Percentiles rank a stretch among this genome's conserved stretches.
phyloP scores from a whole-genome alignment of 495 filamentous ascomycete genomes.

The Talaromyces proteolyticus region DNA sequence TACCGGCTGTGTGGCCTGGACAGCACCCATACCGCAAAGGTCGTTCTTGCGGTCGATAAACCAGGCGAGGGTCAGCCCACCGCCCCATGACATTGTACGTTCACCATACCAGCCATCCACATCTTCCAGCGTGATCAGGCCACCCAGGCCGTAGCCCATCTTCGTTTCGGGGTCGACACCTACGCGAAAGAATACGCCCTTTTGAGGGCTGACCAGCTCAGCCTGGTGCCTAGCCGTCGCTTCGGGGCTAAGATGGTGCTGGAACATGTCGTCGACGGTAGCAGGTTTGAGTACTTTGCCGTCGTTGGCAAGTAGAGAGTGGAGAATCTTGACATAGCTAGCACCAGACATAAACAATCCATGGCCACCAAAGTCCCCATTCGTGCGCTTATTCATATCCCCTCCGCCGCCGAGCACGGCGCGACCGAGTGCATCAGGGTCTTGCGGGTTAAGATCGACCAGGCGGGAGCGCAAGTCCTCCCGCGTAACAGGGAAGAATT shows the following conservation, averaged over 20 bases:
- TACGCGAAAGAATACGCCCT: constrained; percentile 19
- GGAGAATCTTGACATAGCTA: constrained; percentile 46
- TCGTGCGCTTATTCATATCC: constrained; percentile 15
- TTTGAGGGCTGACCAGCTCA: constrained; percentile 15
- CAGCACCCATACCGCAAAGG: constrained; percentile 34
- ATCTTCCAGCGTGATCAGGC: constrained; percentile 20
- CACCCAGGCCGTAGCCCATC: constrained; percentile 20
- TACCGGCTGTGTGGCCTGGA: constrained; percentile 29
- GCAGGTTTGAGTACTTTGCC: constrained; percentile 32
- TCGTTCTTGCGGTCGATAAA: constrained; percentile 43
- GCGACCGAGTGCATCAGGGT: constrained; percentile 15
- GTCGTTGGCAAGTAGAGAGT: constrained; percentile 38
- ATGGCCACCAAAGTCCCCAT: constrained; percentile 44
- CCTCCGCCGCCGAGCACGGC: constrained; percentile 19
- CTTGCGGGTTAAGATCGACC: constrained; percentile 25
- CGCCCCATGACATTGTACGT: constrained; percentile 34
- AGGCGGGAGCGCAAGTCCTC: constrained; percentile 28
- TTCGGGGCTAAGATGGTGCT: constrained; percentile 32
- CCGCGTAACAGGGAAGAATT: constrained; percentile 29
- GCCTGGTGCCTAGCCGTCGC: constrained; percentile 12
- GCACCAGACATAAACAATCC: constrained; percentile 41
- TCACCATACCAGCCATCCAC: constrained; percentile 33
- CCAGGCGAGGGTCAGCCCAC: constrained; percentile 29
- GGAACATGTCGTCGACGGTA: constrained; percentile 46
- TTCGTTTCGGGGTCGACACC: constrained; percentile 17